These are phyloP conservation scores for Aureobasidium melanogenum DNA, from an alignment of 2,329 filamentous ascomycete species.

Conservation along the genomic window DNA sequence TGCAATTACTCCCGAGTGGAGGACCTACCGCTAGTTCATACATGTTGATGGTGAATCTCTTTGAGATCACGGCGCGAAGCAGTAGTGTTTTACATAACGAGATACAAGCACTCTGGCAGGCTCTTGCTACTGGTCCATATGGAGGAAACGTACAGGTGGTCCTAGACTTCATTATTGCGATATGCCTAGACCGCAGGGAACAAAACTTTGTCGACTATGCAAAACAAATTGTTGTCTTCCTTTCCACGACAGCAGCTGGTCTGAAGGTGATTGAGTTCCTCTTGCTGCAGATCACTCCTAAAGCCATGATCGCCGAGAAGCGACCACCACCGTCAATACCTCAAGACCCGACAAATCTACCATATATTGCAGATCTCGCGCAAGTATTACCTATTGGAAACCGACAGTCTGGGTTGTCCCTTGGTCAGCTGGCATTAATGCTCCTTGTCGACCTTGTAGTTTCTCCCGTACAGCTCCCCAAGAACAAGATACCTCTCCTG, in stretches of 20 bases:
- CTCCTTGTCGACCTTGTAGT: constrained; percentile 94
- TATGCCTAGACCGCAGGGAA: constrained; percentile 87
- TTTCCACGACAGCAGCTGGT: constrained; percentile 77
- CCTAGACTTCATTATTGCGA: constrained; percentile 88
- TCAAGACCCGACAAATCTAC: constrained; percentile 63
- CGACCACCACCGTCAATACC: constrained; percentile 59
- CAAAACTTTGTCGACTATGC: constrained; percentile 98
- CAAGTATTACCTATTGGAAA: constrained; percentile 75
- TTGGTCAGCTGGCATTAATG: constrained; percentile 88
- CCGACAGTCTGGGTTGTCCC: constrained; percentile 77
- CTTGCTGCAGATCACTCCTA: constrained; percentile 80
- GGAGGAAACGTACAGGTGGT: constrained; percentile 90
- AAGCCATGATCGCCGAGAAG: constrained; percentile 95
- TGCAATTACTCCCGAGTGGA: constrained; percentile 85
- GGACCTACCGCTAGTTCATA: constrained; percentile 87
- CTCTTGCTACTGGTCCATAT: constrained; percentile 84
- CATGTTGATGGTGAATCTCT: constrained; percentile 85
- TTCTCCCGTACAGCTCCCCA: constrained; percentile 69
- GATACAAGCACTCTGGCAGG: constrained; percentile 95
- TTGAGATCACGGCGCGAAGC: constrained; percentile 92
- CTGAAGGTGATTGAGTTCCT: constrained; percentile 92
- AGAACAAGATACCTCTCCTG: constrained; percentile 74
- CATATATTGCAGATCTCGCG: constrained; percentile 80
- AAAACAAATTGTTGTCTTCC: constrained; percentile 94
- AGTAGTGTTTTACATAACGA: constrained; percentile 87